Evolutionary conservation across 108 stramenopile species (phyloP), one percentile per base, ranked within the genome.

Genomic region (Chaetoceros tenuissimus): DNA sequence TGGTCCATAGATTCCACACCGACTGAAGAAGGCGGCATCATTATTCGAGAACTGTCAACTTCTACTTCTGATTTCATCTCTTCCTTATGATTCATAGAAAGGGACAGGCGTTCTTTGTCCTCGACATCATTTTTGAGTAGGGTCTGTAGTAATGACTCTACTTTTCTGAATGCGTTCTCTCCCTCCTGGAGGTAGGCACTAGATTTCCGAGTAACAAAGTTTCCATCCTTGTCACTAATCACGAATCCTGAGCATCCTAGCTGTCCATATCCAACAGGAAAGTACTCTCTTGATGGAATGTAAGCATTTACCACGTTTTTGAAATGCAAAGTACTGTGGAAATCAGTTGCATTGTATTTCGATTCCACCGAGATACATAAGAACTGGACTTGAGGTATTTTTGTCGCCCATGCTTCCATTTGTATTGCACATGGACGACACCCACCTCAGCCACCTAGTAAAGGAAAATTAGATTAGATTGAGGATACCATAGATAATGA

Each of bases 361-460:
- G 52, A 29, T 10, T 77, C 75, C 0, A 77, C 75, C 31, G 68
- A 77, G 43, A 68, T 63, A 47, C 64, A 69, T 22, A 77, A 63
- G 49, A 77, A 77, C 31, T 73, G 75, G 53, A 57, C 67, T 21
- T 56, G 55, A 16, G 60, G 28, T 21, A 59, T 62, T 23, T 47
- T 55, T 28, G 27, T n/a, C 2, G 77, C 69, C 77, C 77, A 78
- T 19, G n/a, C 10, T 49, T 63, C 69, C 77, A 78, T 78, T 51
- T 71, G 69, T 61, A 65, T 66, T 53, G 77, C 72, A 52, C 77
- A 78, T 51, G 77, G 77, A 63, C 77, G 77, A 73, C 77, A 78
- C 49, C 77, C 77, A 31, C 77, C 77, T 78, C 77, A 78, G 21
- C 77, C 77, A n/a, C n/a, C n/a, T n/a, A n/a, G n/a, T n/a, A n/a